phyloP scores from a whole-genome alignment of 306 rosid genomes.

The Trifolium pratense region DNA sequence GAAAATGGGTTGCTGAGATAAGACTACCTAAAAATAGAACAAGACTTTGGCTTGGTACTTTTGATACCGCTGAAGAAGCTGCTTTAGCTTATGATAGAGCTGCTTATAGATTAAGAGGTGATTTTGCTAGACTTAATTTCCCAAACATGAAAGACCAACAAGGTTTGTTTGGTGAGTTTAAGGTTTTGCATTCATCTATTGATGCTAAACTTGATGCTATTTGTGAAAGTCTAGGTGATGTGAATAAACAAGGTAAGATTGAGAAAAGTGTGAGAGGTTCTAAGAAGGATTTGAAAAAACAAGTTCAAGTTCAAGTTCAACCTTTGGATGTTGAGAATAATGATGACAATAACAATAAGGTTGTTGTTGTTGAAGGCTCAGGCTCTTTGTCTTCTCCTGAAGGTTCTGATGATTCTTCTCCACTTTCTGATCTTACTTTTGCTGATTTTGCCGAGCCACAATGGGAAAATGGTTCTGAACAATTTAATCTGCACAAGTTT shows the following conservation, averaged over 20 bases:
- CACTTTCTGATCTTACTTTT: constrained; percentile 83
- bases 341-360: constrained; percentile 23
- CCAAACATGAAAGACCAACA: constrained; percentile 68
- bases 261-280: constrained; percentile 41
- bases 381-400: constrained; percentile 55
- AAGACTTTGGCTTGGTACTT: constrained; percentile 97
- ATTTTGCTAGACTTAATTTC: constrained; percentile 87
- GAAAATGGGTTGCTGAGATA: constrained; percentile 98
- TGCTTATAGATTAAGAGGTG: constrained; percentile 91
- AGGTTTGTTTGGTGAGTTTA: constrained; percentile 63
- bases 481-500: constrained; percentile 61
- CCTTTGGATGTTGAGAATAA: background rate
- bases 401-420: constrained; percentile 78
- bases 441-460: constrained; percentile 57
- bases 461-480: constrained; percentile 60
- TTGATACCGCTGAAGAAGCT: constrained; percentile 97
- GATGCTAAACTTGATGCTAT: constrained; percentile 91
- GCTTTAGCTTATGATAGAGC: constrained; percentile 95
- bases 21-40: constrained; percentile 92
- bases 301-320: background rate
- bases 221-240: constrained; percentile 67
- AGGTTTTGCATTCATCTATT: constrained; percentile 76
- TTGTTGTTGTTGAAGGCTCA: constrained; percentile 45
- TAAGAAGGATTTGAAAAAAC: constrained; percentile 30
- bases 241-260: constrained; percentile 61